Conservation (phyloP, 2,329 filamentous ascomycete species). For the Colletotrichum truncatum region DNA sequence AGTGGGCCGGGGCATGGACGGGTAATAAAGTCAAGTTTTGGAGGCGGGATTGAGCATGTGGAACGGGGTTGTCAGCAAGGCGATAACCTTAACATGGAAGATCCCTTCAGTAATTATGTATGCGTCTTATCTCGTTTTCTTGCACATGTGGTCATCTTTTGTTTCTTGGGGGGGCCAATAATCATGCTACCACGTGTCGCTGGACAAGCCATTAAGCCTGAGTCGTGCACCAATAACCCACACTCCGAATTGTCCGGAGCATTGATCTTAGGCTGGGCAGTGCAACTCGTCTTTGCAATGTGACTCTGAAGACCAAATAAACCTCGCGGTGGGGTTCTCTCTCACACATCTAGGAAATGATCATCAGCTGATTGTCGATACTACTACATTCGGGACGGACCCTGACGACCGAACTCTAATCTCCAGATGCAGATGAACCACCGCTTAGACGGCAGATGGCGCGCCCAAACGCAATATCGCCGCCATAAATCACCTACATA, state of each 20-base stretch:
- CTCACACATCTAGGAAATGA: not conserved
- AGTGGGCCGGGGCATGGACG: not conserved
- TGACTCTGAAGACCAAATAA: not conserved
- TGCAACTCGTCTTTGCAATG: not conserved
- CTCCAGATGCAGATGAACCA: not conserved
- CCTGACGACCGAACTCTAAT: not conserved
- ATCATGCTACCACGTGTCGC: not conserved
- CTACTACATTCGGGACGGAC: not conserved
- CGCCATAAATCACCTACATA: not conserved
- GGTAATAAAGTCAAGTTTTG: not conserved
- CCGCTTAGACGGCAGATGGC: not conserved
- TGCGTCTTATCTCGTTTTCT: not conserved
- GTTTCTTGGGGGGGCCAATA: not conserved
- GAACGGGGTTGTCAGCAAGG: not conserved
- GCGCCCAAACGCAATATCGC: not conserved
- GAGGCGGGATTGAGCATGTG: not conserved
- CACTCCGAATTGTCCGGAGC: not conserved
- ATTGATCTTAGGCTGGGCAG: not conserved
- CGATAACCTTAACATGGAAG: too few species aligned
- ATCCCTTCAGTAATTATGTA: too few species aligned
- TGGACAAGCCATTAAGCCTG: not conserved
- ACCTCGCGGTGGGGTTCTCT: not conserved
- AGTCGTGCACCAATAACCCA: not conserved
- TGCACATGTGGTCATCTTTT: not conserved
- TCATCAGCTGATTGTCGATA: not conserved